These are phyloP conservation scores for Rhododendron griersonianum DNA, from an alignment of 148 eudicot genomes.

Conservation along the genomic window DNA sequence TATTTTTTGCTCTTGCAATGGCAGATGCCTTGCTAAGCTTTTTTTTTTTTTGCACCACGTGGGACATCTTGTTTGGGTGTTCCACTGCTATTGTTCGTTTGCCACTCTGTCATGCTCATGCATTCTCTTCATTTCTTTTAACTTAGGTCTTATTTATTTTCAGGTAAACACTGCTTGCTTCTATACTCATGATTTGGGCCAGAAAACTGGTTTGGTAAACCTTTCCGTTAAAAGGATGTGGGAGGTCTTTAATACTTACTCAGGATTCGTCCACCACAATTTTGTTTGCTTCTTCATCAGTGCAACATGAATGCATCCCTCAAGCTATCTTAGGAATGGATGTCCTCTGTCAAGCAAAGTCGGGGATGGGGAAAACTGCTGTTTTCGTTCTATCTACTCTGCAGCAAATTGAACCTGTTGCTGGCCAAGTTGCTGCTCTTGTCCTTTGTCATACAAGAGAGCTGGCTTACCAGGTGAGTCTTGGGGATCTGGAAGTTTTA, in stretches of 20 bases:
- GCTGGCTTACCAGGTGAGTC: slow-evolving; percentile 48
- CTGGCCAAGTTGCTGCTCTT: slow-evolving; percentile 64
- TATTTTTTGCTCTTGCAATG: not conserved
- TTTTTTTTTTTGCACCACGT: not conserved
- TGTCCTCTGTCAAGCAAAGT: slow-evolving; percentile 63
- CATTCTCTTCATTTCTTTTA: not conserved
- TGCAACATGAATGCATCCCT: slow-evolving; percentile 64
- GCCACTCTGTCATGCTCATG: not conserved
- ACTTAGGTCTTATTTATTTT: not conserved
- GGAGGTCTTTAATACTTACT: slow-evolving; percentile 26
- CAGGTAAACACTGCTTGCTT: slow-evolving; percentile 37
- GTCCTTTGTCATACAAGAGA: slow-evolving; percentile 60
- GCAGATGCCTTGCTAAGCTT: not conserved
- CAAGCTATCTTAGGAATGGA: slow-evolving; percentile 67
- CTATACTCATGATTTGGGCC: slow-evolving; percentile 23
- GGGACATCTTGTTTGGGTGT: not conserved
- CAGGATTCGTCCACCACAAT: slow-evolving; percentile 37
- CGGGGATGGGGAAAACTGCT: slow-evolving; percentile 67
- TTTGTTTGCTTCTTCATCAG: slow-evolving; percentile 53
- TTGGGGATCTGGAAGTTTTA: not conserved
- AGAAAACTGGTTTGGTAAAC: slow-evolving; percentile 34
- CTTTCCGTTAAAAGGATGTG: slow-evolving; percentile 29
- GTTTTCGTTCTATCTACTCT: slow-evolving; percentile 54
- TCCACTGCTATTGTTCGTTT: not conserved
- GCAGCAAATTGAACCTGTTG: slow-evolving; percentile 59